These are phyloP conservation scores for Musa troglodytarum DNA, from an alignment of 176 grass and related monocot genomes.

Conservation along the genomic window DNA sequence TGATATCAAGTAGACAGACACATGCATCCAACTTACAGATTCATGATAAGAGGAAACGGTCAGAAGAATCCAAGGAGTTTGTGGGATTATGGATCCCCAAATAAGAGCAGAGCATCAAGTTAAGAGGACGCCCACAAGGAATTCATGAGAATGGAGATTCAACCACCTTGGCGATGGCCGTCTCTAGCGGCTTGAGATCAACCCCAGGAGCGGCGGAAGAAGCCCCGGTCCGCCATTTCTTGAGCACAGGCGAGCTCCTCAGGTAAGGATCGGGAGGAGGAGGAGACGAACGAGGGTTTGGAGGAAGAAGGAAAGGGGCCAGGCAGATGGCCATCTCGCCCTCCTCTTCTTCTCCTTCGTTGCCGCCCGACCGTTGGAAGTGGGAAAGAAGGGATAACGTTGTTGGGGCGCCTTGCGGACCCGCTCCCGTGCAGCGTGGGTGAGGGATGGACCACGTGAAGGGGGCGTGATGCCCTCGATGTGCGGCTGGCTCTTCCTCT, in stretches of 20 bases:
- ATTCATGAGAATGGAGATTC: not conserved
- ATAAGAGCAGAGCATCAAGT: not conserved
- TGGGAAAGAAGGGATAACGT: not conserved
- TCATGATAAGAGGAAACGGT: too few species aligned
- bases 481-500: too few species aligned
- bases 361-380: not conserved
- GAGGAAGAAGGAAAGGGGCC: not conserved
- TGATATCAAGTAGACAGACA: not conserved
- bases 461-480: too few species aligned
- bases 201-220: constrained; percentile 56
- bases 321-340: not conserved
- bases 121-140: not conserved
- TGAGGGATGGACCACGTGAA: not conserved
- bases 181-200: constrained; percentile 55
- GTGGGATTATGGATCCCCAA: too few species aligned
- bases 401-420: not conserved
- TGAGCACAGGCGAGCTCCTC: constrained; percentile 1
- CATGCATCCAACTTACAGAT: not conserved
- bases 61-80: too few species aligned
- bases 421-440: not conserved
- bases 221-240: constrained; percentile 35
- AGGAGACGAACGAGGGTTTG: not conserved
- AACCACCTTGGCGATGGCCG: constrained; percentile 79
- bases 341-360: not conserved
- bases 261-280: not conserved